Percentiles rank a stretch among this genome's conserved stretches.
Conservation (phyloP, 179 eudicot species). For the Dionaea muscipula region DNA sequence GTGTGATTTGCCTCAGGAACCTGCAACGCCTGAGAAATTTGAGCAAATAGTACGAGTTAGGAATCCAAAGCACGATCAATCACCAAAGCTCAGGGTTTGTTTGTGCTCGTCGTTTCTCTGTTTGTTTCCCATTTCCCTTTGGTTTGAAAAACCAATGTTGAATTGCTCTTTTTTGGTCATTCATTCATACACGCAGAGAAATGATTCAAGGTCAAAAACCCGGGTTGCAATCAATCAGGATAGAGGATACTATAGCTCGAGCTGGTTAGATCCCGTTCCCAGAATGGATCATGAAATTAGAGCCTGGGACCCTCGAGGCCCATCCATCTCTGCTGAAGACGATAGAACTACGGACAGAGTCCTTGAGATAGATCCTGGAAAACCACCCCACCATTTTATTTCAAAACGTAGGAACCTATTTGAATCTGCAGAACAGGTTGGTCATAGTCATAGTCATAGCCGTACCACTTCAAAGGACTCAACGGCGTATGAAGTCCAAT, state of each 20-base stretch:
- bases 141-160: neutral
- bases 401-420: slow-evolving; percentile 35
- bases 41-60: slow-evolving; percentile 37
- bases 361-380: slow-evolving; percentile 42
- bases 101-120: neutral
- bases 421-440: slow-evolving; percentile 41
- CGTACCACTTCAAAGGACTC: slow-evolving; percentile 58
- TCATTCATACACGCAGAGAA: slow-evolving; percentile 31
- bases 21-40: slow-evolving; percentile 72
- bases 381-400: slow-evolving; percentile 18
- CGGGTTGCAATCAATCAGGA: slow-evolving; percentile 11
- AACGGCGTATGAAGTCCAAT: slow-evolving; percentile 34
- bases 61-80: slow-evolving; percentile 27
- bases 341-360: slow-evolving; percentile 43
- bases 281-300: no score
- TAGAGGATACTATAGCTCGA: slow-evolving; percentile 14
- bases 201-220: slow-evolving; percentile 30
- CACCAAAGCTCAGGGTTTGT: slow-evolving; percentile 41
- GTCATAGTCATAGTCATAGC: slow-evolving; percentile 55
- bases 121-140: neutral
- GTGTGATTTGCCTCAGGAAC: slow-evolving; percentile 39
- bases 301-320: slow-evolving; percentile 14
- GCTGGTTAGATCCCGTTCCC: slow-evolving; percentile 31
- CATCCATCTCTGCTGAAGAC: slow-evolving; percentile 18
- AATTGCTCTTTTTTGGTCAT: neutral